phyloP scores from a whole-genome alignment of 805 yeast species.

The Candida cerambycidarum region DNA sequence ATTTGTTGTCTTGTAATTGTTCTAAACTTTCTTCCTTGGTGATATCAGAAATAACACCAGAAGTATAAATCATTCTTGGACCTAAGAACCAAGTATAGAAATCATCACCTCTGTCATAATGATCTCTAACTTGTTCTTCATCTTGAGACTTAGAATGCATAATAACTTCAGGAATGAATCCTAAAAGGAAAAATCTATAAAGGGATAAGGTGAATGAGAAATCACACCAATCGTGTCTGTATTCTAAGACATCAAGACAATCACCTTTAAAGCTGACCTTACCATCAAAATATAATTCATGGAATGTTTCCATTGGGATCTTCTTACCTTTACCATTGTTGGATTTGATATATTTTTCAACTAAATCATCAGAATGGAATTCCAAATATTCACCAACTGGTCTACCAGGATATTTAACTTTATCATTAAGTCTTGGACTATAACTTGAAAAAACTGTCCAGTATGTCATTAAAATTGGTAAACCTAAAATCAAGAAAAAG shows the following conservation, averaged over 20 bases:
- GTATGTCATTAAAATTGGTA: conserved; percentile 78
- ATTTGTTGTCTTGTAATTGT: conserved; percentile 84
- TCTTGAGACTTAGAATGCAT: conserved; percentile 92
- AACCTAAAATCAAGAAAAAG: conserved; percentile 49
- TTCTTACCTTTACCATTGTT: conserved; percentile 63
- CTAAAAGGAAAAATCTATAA: conserved; percentile 77
- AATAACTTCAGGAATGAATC: conserved; percentile 90
- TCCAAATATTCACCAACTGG: conserved; percentile 80
- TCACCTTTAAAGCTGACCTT: conserved; percentile 89
- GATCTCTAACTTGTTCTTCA: conserved; percentile 94
- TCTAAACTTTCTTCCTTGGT: conserved; percentile 70
- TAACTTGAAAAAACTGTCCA: conserved; percentile 78
- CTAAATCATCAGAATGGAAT: conserved; percentile 72
- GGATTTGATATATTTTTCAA: conserved; percentile 55
- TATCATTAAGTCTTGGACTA: conserved; percentile 80
- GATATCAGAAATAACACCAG: conserved; percentile 78
- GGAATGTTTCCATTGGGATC: conserved; percentile 92
- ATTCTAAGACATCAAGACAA: conserved; percentile 78
- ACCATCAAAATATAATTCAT: conserved; percentile 78
- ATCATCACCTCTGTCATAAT: conserved; percentile 95
- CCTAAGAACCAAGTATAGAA: conserved; percentile 93
- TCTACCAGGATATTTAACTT: conserved; percentile 69
- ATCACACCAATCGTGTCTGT: conserved; percentile 87
- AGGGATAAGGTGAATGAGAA: conserved; percentile 75
- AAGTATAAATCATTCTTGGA: conserved; percentile 91